These are phyloP conservation scores for Dactylonectria macrodidyma DNA, from an alignment of 2,329 filamentous ascomycete genomes.

Conservation along the genomic window DNA sequence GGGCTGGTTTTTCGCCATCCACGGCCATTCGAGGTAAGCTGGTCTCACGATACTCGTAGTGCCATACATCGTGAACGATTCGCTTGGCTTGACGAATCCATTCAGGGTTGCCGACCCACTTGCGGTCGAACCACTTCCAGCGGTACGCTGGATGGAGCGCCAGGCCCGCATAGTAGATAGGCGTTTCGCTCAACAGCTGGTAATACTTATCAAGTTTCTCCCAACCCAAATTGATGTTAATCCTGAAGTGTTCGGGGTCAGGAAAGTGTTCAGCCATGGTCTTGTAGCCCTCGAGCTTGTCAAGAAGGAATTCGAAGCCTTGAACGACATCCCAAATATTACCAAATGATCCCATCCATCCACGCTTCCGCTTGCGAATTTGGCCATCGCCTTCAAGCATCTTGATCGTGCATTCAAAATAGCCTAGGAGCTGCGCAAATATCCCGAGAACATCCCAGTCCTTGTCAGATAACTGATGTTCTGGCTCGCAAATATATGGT, in stretches of 20 bases:
- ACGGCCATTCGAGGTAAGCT: not conserved
- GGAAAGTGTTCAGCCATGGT: conserved; percentile 9
- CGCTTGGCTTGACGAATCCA: conserved; percentile 16
- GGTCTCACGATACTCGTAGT: not conserved
- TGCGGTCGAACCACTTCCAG: conserved; percentile 27
- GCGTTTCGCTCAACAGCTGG: conserved; percentile 13
- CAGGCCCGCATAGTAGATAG: conserved; percentile 27
- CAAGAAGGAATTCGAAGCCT: conserved; percentile 30
- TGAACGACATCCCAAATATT: conserved; percentile 30
- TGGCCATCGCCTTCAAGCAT: conserved; percentile 31
- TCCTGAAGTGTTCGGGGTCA: conserved; percentile 24
- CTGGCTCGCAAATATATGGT: not conserved
- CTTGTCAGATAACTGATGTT: conserved; percentile 24
- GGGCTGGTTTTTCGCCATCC: not conserved
- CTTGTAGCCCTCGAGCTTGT: conserved; percentile 17
- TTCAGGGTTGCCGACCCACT: conserved; percentile 6
- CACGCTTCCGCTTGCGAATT: conserved; percentile 19
- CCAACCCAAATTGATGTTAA: not conserved
- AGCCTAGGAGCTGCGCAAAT: conserved; percentile 19
- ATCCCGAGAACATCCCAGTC: conserved; percentile 29
- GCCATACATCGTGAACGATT: conserved; percentile 11
- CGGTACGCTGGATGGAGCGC: conserved; percentile 22
- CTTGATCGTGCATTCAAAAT: conserved; percentile 27
- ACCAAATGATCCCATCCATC: conserved; percentile 12
- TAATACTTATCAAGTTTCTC: conserved; percentile 31